phyloP scores from a whole-genome alignment of 352 stramenopile species.

The Globisporangium paroecandrum region DNA sequence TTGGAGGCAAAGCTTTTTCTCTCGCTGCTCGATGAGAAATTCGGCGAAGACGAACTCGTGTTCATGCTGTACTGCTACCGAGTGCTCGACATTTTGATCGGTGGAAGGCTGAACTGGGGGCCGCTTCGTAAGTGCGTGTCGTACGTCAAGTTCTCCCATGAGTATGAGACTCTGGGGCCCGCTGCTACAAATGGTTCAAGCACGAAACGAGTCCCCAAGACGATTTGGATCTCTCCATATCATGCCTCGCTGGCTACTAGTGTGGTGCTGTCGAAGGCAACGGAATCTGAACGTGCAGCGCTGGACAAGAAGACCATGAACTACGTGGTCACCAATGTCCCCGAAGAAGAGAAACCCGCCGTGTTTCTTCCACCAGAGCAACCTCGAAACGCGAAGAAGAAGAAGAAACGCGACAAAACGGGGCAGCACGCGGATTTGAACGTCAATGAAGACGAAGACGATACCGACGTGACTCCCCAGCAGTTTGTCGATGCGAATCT shows the following conservation, averaged over 20 bases:
- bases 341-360: constrained; percentile 44
- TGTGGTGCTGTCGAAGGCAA: constrained; percentile 72
- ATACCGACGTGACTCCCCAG: constrained; percentile 11
- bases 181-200: neutral
- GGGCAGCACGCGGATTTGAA: neutral
- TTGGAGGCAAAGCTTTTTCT: constrained; percentile 90
- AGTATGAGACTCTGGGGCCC: constrained; percentile 39
- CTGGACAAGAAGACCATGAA: constrained; percentile 68
- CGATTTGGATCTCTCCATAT: constrained; percentile 77
- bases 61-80: constrained; percentile 90
- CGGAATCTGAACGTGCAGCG: constrained; percentile 44
- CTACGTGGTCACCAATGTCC: constrained; percentile 63
- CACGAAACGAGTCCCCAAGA: constrained; percentile 46
- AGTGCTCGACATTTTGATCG: constrained; percentile 69
- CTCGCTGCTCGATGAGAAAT: constrained; percentile 90
- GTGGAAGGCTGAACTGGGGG: constrained; percentile 55
- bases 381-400: constrained; percentile 8
- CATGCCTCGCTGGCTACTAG: constrained; percentile 69
- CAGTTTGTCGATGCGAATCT: constrained; percentile 77
- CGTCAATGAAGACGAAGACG: constrained; percentile 10
- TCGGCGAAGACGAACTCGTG: constrained; percentile 89
- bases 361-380: constrained; percentile 39
- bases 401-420: constrained; percentile 9
- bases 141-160: constrained; percentile 48
- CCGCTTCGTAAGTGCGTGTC: constrained; percentile 51